Percentiles rank a stretch among this genome's conserved stretches.
Conservation (phyloP, 352 stramenopile species). For the Lagenidium sp. region DNA sequence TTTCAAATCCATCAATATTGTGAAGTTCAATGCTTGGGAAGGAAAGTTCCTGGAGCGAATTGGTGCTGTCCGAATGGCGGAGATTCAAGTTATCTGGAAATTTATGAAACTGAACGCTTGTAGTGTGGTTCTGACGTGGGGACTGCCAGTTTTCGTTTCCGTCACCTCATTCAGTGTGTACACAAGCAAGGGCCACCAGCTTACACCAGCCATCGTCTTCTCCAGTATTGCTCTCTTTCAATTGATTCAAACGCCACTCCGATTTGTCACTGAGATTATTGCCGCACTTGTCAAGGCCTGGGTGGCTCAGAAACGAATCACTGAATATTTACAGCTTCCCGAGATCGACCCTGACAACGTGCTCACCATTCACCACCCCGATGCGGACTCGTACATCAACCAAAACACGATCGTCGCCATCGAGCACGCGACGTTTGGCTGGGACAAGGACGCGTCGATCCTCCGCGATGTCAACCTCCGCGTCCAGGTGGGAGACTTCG, state of each 20-base stretch:
- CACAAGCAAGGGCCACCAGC: constrained; percentile 14
- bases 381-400: constrained; percentile 8
- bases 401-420: constrained; percentile 19
- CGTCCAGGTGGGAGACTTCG: constrained; percentile 64
- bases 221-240: constrained; percentile 45
- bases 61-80: constrained; percentile 13
- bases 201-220: constrained; percentile 42
- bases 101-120: constrained; percentile 14
- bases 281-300: constrained; percentile 23
- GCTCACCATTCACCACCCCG: constrained; percentile 1
- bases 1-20: constrained; percentile 76
- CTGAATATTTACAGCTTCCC: constrained; percentile 33
- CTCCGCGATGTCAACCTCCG: constrained; percentile 54
- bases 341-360: constrained; percentile 15
- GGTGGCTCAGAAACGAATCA: constrained; percentile 18
- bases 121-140: constrained; percentile 33
- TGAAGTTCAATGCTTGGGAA: constrained; percentile 94
- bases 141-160: constrained; percentile 39
- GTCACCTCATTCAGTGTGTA: constrained; percentile 32
- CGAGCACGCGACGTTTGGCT: constrained; percentile 21
- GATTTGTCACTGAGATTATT: constrained; percentile 22
- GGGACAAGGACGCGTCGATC: constrained; percentile 7
- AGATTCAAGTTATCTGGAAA: constrained; percentile 24
- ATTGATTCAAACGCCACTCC: constrained; percentile 24
- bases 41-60: constrained; percentile 66